Evolutionary conservation across 192 early-diverging fungal genomes (phyloP).

Genomic region (Umbelopsis isabellina): DNA sequence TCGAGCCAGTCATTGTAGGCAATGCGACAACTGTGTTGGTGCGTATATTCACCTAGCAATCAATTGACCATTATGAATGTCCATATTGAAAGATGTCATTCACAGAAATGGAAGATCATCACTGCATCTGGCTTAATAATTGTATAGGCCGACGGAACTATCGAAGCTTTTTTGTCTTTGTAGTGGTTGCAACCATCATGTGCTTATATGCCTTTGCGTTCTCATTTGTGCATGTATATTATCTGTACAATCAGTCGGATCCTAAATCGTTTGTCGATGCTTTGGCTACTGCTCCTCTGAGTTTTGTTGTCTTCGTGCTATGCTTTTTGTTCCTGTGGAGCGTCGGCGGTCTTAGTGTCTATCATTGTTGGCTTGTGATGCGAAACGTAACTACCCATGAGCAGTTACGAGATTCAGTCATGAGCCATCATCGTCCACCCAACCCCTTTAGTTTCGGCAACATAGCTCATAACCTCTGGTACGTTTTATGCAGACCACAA

Average conservation of each 20-base stretch:
- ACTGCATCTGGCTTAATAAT: constrained; percentile 95
- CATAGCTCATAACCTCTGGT: constrained; percentile 49
- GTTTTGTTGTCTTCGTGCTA: constrained; percentile 69
- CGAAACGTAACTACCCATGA: constrained; percentile 88
- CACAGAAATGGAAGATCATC: constrained; percentile 80
- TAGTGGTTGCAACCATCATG: constrained; percentile 63
- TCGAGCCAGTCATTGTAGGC: constrained; percentile 82
- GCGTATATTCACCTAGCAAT: constrained; percentile 32
- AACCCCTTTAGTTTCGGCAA: constrained; percentile 58
- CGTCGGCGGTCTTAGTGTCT: constrained; percentile 69
- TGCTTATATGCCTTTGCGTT: constrained; percentile 64
- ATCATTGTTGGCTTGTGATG: constrained; percentile 73
- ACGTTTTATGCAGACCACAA: constrained; percentile 59
- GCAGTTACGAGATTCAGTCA: constrained; percentile 55
- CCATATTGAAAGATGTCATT: not conserved
- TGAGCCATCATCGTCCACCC: constrained; percentile 41
- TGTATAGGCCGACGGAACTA: constrained; percentile 88
- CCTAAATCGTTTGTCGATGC: constrained; percentile 9
- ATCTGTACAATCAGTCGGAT: not conserved
- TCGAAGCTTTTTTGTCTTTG: constrained; percentile 81
- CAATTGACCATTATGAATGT: no score
- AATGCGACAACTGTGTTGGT: constrained; percentile 91
- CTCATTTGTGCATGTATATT: constrained; percentile 58
- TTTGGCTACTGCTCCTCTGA: constrained; percentile 20
- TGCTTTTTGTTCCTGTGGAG: constrained; percentile 60